Evolutionary conservation across 129 eudicot species (phyloP), one percentile per base, ranked within the genome.

Genomic region (Tagetes erecta): DNA sequence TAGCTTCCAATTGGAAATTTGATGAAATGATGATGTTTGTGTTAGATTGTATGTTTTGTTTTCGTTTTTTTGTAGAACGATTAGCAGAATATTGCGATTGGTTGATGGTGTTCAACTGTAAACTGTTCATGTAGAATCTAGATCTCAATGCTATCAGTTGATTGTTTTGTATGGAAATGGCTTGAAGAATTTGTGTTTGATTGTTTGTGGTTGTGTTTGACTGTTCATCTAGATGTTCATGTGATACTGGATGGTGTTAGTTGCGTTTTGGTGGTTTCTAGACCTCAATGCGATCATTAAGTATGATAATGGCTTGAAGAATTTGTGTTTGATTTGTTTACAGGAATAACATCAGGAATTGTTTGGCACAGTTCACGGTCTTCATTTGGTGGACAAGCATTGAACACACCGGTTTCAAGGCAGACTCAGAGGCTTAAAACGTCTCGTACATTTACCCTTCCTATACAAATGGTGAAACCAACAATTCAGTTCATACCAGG

Each of bases 401-500:
- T 91, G 64, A 72, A 37, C 77, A 46, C 82, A 8, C 64, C 84
- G 8, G 65, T 56, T 67, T 77, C 86, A 31, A 49, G 70, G 13
- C 57, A 56, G 30, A 52, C 81, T 55, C 82, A 34, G 2, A 78
- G 71, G 34, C 63, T 79, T 3, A 82, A 59, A 74, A 78, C n/a
- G 20, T 72, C 67, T 36, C 82, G 75, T 65, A 67, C 56, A 38
- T 75, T 83, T 33, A 84, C 85, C 40, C 83, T 79, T 0, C 66
- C 79, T 33, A 74, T 85, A 58, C 80, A 83, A 85, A 87, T 87
- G 96, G 87, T 86, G 2, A 85, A 87, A 76, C 99, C 99, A 38
- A 31, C 84, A 0, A 95, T 95, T 62, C 99, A 95, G 70, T 95
- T 95, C 87, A 91, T 95, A 67, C 99, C 88, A 76, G 99, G 99